Evolutionary conservation across 139 green algal species (phyloP).

Genomic region (Klebsormidium nitens): DNA sequence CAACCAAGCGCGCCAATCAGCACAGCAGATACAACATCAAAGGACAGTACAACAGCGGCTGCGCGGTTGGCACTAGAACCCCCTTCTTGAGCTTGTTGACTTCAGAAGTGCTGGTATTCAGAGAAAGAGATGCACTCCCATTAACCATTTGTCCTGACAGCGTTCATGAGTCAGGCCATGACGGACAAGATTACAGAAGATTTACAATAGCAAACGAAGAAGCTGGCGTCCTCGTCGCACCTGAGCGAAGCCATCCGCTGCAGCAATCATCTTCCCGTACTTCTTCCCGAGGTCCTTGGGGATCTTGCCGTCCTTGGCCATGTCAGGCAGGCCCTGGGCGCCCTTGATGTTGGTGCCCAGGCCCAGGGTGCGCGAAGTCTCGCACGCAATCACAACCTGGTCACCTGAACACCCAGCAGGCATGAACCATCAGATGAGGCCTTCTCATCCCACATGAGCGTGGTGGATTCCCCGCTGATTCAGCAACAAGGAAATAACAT

Average conservation of each 20-base stretch:
- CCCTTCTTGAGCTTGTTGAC: no score
- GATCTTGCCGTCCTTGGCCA: background rate
- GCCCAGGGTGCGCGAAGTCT: conserved; percentile 69
- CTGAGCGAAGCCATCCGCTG: background rate
- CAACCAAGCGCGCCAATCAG: conserved; percentile 59
- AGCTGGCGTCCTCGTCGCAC: background rate
- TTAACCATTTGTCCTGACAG: no score
- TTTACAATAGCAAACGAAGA: background rate
- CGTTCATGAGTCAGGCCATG: no score
- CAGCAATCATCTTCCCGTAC: conserved; percentile 50
- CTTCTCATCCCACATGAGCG: no score
- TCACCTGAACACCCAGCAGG: no score
- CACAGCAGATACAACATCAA: conserved; percentile 10
- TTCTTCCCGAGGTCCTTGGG: conserved; percentile 50
- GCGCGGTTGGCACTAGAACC: no score
- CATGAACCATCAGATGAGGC: no score
- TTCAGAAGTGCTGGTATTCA: background rate
- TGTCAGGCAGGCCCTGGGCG: conserved; percentile 1
- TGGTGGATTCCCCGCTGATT: no score
- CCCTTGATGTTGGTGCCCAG: conserved; percentile 74
- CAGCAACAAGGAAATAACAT: conserved; percentile 15
- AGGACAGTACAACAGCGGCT: background rate
- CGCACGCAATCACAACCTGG: conserved; percentile 77
- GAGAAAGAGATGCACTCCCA: background rate
- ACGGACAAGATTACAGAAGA: no score